Evolutionary conservation across 176 grass and related monocot genomes (phyloP), one percentile per base, ranked within the genome.

Genomic region (Rhynchospora tenuis): DNA sequence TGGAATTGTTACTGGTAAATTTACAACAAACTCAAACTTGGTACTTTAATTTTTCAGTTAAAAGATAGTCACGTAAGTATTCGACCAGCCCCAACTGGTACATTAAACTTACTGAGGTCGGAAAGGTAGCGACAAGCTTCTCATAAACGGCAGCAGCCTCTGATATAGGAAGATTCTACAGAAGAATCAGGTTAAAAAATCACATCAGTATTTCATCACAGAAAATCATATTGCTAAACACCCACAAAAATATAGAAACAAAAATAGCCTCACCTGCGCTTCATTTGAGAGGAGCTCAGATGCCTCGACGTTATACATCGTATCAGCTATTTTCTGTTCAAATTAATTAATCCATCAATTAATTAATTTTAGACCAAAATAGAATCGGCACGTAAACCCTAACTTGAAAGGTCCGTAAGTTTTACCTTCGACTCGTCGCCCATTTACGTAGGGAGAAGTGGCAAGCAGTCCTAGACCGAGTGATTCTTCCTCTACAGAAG

Each of bases 111-210:
- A 95, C 91, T 11, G 91, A 89, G 2, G 93, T 98, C 4, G 96
- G 96, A 80, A 93, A 95, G 22, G 88, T 91, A 63, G 89, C 56
- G 19, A 98, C 92, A 54, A 98, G 89, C 78, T 90, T 93, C 91
- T 98, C 93, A 44, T 94, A 98, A 45, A 98, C 91, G 5, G 95
- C 89, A 66, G 86, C 81, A 10, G 93, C 90, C 82, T 98, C 96
- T 6, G 77, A 63, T 45, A 98, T 90, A 54, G 91, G 88, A 16
- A 95, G 91, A 72, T 81, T 73, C 96, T 98, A 76, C 31, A 89
- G n/a, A 83, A 65, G 62, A 66, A 23, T 64, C 10, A 10, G 27
- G 28, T 14, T 28, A n/a, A 81, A 6, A 56, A 38, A 22, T 75
- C 19, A 73, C 28, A 23, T 59, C 60, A 54, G 63, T 59, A 47